Conservation (phyloP, 192 early-diverging fungal genomes). For the Chytriomyces hyalinus region DNA sequence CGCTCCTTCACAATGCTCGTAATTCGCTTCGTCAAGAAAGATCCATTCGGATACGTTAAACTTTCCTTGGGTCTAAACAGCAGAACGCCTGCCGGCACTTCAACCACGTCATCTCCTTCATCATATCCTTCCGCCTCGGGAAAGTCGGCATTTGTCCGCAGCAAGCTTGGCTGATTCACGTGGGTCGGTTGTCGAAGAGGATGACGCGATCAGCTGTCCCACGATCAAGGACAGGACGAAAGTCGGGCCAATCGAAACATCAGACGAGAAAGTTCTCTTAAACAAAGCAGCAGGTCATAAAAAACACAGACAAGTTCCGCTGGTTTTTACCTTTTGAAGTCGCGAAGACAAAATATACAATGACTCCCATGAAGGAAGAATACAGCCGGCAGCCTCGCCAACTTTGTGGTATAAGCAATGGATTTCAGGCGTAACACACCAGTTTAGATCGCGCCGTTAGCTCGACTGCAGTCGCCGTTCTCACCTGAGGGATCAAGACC, state of each 20-base stretch:
- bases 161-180: conserved; percentile 52
- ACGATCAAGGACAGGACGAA: conserved; percentile 79
- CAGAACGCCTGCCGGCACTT: conserved; percentile 65
- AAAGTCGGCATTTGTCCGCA: no score
- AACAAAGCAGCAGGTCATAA: neutral
- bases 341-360: conserved; percentile 73
- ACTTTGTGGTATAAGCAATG: conserved; percentile 71
- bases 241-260: conserved; percentile 73
- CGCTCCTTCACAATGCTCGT: conserved; percentile 29
- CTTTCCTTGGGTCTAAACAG: conserved; percentile 71
- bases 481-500: conserved; percentile 72
- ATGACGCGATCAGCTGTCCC: conserved; percentile 64
- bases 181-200: conserved; percentile 33
- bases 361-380: conserved; percentile 71
- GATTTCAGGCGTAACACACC: conserved; percentile 20
- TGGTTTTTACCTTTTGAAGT: conserved; percentile 64
- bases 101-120: conserved; percentile 12
- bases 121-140: neutral
- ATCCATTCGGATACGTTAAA: conserved; percentile 73
- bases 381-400: conserved; percentile 78
- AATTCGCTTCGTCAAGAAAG: conserved; percentile 52
- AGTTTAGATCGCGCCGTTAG: neutral
- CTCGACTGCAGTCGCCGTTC: no score
- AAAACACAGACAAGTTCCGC: neutral
- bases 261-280: neutral